Evolutionary conservation across 257 asterid genomes (phyloP), one percentile per base, ranked within the genome.

Genomic region (Jaltomata sinuosa): DNA sequence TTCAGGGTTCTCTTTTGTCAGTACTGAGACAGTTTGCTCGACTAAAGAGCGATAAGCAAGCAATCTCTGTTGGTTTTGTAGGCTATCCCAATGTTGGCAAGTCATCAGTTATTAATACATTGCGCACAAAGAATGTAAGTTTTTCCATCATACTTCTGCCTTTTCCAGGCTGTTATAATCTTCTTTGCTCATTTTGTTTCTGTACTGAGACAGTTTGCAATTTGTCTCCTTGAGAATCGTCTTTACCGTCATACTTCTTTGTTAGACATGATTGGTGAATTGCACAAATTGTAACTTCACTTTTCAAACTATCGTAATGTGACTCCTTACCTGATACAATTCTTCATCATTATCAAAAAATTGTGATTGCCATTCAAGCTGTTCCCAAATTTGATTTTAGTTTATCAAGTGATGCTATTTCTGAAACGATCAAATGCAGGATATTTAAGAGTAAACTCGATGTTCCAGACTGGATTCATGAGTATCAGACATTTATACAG

Each of bases 21-120:
- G 94, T 94, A 49, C 85, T 96, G 89, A 92, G 99, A 83, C 99
- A 97, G 84, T 97, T 94, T 86, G 83, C 98, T 45, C 97, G 99
- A 11, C 81, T 97, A 83, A 94, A 97, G 90, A 92, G 94, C 82
- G 98, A 97, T 89, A 97, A 97, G 88, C 98, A 97, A 90, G 96
- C 96, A 86, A 94, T 97, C 90, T 97, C 99, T 10, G 99, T 97
- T 59, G 99, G 99, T 27, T 97, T 97, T 79, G 93, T 97, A 21
- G 99, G 99, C 45, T 97, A 97, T 90, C 99, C 99, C 62, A 95
- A 95, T 87, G 99, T 97, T 86, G 99, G 99, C 76, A 96, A 94
- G 89, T 96, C 99, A 21, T 96, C 99, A 81, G 98, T 96, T 84
- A 96, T 96, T 90, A 93, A 96, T 89, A 96, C 99, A n/a, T 80